Conservation (phyloP, 495 filamentous ascomycete species). For the Chaetomidium leptoderma region DNA sequence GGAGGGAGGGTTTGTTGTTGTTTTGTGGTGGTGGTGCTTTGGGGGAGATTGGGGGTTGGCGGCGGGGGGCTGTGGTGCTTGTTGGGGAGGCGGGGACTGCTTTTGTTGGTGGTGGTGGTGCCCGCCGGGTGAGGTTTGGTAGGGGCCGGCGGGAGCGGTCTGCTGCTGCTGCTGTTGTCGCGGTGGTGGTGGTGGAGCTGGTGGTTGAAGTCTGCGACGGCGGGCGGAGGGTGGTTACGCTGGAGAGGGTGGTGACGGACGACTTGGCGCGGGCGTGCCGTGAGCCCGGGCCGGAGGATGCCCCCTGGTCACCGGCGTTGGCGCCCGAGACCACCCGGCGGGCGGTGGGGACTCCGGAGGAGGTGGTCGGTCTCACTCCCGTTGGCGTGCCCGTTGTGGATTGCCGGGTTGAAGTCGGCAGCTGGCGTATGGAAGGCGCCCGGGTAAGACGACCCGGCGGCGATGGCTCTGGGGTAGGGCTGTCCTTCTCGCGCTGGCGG, state of each 20-base stretch:
- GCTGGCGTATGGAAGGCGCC: conserved; percentile 5
- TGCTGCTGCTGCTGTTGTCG: conserved; percentile 22
- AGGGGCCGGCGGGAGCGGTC: conserved; percentile 22
- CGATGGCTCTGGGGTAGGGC: not conserved
- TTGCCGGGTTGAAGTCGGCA: conserved; percentile 16
- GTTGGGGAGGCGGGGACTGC: conserved; percentile 10
- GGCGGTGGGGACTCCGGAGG: conserved; percentile 18
- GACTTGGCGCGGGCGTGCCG: conserved; percentile 36
- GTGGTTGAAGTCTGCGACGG: conserved; percentile 29
- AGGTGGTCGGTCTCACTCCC: conserved; percentile 23
- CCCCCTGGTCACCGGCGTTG: not conserved
- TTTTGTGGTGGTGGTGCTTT: not conserved
- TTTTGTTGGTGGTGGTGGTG: not conserved
- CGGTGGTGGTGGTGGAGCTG: conserved; percentile 21
- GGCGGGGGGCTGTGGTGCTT: conserved; percentile 1
- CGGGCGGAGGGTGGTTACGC: conserved; percentile 44
- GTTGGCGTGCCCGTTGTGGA: conserved; percentile 18
- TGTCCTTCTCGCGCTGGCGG: not conserved
- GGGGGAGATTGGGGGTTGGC: conserved; percentile 7
- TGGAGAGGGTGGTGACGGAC: conserved; percentile 40
- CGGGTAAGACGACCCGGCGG: conserved; percentile 5
- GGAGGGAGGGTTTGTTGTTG: not conserved
- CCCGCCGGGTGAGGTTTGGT: conserved; percentile 2
- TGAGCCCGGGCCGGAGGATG: not conserved
- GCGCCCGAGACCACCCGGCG: conserved; percentile 10